These are phyloP conservation scores for Trifolium dubium DNA, from an alignment of 306 rosid species.

Conservation along the genomic window DNA sequence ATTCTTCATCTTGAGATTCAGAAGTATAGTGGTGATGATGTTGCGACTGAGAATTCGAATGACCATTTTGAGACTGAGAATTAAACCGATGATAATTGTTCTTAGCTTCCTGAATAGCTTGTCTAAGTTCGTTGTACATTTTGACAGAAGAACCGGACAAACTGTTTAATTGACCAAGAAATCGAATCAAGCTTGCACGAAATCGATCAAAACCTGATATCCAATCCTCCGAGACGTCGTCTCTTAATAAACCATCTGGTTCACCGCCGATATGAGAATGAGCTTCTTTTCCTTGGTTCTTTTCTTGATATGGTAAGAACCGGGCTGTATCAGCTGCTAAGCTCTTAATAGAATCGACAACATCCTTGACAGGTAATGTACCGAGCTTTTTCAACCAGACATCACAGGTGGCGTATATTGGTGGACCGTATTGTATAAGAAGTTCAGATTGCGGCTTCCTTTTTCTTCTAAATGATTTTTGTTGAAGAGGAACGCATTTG, in stretches of 20 bases:
- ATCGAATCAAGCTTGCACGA: constrained; percentile 58
- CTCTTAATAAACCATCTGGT: constrained; percentile 52
- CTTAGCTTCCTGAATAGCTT: constrained; percentile 52
- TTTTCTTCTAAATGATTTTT: constrained; percentile 64
- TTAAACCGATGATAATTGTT: constrained; percentile 35
- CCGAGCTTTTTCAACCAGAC: constrained; percentile 67
- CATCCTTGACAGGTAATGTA: constrained; percentile 54
- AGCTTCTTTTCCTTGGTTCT: constrained; percentile 58
- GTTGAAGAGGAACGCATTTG: constrained; percentile 63
- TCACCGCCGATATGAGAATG: constrained; percentile 50
- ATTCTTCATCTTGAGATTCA: constrained; percentile 46
- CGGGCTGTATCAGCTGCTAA: constrained; percentile 65
- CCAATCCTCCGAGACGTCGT: constrained; percentile 62
- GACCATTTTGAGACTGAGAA: constrained; percentile 50
- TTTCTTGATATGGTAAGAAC: constrained; percentile 76
- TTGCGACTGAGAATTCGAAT: constrained; percentile 33
- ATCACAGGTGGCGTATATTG: constrained; percentile 68
- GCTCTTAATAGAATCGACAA: constrained; percentile 60
- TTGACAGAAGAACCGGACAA: constrained; percentile 68
- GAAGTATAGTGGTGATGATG: constrained; percentile 37
- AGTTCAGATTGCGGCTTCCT: constrained; percentile 38
- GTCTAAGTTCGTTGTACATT: constrained; percentile 60
- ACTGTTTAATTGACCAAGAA: constrained; percentile 55
- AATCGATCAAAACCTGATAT: constrained; percentile 65
- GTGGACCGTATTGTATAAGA: constrained; percentile 57